phyloP scores from a whole-genome alignment of 306 rosid genomes.

The Gleditsia sinensis region DNA sequence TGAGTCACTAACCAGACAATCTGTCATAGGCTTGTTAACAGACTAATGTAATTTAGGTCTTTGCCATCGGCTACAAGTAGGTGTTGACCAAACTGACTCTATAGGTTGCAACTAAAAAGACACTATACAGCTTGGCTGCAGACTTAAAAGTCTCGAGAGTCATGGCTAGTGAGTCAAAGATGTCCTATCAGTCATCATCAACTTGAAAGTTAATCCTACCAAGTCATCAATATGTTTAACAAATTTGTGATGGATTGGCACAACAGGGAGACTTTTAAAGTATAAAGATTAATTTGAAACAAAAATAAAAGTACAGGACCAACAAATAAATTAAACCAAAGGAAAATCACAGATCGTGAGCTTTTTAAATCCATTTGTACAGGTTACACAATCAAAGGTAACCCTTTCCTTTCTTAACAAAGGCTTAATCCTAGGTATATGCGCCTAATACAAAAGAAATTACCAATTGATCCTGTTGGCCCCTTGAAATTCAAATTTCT shows the following conservation, averaged over 20 bases:
- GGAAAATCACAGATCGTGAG: not conserved
- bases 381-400: not conserved
- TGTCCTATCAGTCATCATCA: not conserved
- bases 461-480: not conserved
- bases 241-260: not conserved
- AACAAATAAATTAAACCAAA: not conserved
- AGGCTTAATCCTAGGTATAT: not conserved
- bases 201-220: not conserved
- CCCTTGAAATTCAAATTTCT: not conserved
- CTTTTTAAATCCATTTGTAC: constrained; percentile 7
- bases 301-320: not conserved
- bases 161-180: not conserved
- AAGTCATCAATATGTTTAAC: not conserved
- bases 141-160: not conserved
- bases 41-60: not conserved
- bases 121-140: not conserved
- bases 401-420: not conserved
- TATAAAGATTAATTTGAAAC: not conserved
- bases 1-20: not conserved
- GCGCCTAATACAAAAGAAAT: not conserved
- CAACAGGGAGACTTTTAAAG: not conserved
- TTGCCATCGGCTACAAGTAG: not conserved
- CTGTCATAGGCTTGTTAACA: not conserved
- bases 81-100: not conserved
- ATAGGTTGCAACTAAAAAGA: not conserved